Percentiles rank a stretch among this genome's conserved stretches.
Conservation (phyloP, 345 rosid genomes). For the Populus davidiana region DNA sequence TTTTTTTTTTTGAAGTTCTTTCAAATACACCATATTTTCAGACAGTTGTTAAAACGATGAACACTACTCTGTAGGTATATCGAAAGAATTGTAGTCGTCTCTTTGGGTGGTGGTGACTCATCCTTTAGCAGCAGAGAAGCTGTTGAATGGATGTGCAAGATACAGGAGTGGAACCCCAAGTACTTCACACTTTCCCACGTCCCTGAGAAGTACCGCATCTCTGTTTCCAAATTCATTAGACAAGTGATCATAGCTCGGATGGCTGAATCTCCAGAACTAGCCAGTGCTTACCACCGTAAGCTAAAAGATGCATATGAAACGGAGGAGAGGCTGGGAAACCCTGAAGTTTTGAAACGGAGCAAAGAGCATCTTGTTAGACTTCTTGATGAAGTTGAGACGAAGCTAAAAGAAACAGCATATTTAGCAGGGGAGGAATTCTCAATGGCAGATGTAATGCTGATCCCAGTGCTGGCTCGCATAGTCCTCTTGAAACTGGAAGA, state of each 20-base stretch:
- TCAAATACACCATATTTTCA: neutral
- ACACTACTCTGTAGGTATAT: slow-evolving; percentile 51
- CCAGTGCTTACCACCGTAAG: slow-evolving; percentile 75
- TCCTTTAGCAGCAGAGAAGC: slow-evolving; percentile 45
- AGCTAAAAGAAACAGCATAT: slow-evolving; percentile 47
- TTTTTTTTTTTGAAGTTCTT: neutral
- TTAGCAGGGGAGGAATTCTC: slow-evolving; percentile 75
- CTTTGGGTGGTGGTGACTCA: slow-evolving; percentile 36
- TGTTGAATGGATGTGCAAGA: slow-evolving; percentile 60
- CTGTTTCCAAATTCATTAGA: slow-evolving; percentile 66
- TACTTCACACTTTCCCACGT: slow-evolving; percentile 65
- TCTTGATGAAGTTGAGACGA: slow-evolving; percentile 64
- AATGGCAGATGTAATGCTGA: slow-evolving; percentile 74
- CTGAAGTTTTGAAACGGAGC: slow-evolving; percentile 46
- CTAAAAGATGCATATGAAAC: slow-evolving; percentile 67
- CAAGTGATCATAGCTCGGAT: slow-evolving; percentile 44
- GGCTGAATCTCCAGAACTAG: slow-evolving; percentile 66
- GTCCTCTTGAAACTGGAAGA: slow-evolving; percentile 63
- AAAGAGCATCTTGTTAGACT: slow-evolving; percentile 55
- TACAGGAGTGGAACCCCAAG: slow-evolving; percentile 69
- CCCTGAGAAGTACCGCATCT: slow-evolving; percentile 41
- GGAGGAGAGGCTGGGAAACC: slow-evolving; percentile 64
- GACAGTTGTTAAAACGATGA: slow-evolving; percentile 2
- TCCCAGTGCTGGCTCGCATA: slow-evolving; percentile 68
- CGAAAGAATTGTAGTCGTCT: slow-evolving; percentile 66